Evolutionary conservation across 108 stramenopile species (phyloP), one percentile per base, ranked within the genome.

Genomic region (Stephanodiscus minutulus): DNA sequence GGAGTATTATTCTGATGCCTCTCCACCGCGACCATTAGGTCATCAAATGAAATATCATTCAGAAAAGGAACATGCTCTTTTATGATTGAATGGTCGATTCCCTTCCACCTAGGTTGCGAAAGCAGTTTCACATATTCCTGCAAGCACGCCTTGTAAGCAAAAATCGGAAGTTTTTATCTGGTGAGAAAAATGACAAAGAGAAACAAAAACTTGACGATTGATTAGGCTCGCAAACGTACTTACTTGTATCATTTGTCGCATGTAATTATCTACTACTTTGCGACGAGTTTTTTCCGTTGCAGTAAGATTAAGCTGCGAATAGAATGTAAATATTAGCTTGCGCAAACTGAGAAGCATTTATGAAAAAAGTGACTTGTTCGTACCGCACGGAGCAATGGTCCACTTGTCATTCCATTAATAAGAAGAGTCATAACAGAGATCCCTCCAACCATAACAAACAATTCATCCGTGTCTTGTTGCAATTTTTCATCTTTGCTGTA

Each of bases 1-100:
- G 58, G 27, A 31, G 81, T 73, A 2, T 61, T 68, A 10, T 66
- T 68, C 64, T 77, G 77, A 60, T 83, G 24, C 44, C 69, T 61
- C 46, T 74, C 52, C 7, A 86, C 79, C 22, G 91, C 83, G 8
- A 70, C 68, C 55, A 68, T n/a, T 10, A 88, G 73, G 56, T 88
- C 78, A 20, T 79, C 56, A 44, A 64, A 57, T 3, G 85, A 80
- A 41, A 89, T 58, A 59, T 87, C 80, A 18, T 27, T 48, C 48
- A 92, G 31, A 18, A 69, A 72, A 0, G 88, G 88, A 15, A 89
- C 79, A 58, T 88, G 86, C 11, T 71, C 25, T 67, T 80, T 85
- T 11, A 92, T 77, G 35, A 91, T 54, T 37, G 76, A 64, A 79
- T 82, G 82, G 61, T 88, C 80, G 17, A 83, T 67, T 3, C 61